A percentile compares a stretch with the other conserved stretches of the same genome.
Evolutionary conservation across 2,329 filamentous ascomycete species (phyloP).

Genomic region (Trichoderma aggressivum): DNA sequence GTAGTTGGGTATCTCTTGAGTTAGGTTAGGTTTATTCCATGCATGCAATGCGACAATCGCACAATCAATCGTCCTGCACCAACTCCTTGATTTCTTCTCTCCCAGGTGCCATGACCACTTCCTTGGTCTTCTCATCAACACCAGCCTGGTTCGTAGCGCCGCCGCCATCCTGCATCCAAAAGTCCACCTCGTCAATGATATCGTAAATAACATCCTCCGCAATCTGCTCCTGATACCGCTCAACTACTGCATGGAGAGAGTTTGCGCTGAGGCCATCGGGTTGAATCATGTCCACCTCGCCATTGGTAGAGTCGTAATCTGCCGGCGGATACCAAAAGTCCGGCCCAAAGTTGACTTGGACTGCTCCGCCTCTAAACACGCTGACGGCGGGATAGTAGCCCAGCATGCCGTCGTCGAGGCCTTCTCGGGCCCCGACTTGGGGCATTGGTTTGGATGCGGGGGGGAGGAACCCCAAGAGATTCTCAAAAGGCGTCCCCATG

Average conservation of each 20-base stretch:
- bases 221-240: conserved; percentile 88
- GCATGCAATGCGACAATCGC: neutral
- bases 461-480: conserved; percentile 86
- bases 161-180: conserved; percentile 69
- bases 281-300: conserved; percentile 47
- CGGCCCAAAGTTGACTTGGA: conserved; percentile 90
- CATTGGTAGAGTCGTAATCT: conserved; percentile 44
- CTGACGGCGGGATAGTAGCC: conserved; percentile 95
- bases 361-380: conserved; percentile 85
- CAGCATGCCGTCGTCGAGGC: conserved; percentile 89
- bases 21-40: neutral
- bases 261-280: conserved; percentile 25
- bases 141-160: conserved; percentile 46
- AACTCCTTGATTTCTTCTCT: conserved; percentile 62
- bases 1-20: conserved; percentile 13
- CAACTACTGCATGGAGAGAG: conserved; percentile 60
- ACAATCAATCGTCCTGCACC: conserved; percentile 56
- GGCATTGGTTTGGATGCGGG: conserved; percentile 74
- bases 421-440: conserved; percentile 74
- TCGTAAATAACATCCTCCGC: conserved; percentile 93
- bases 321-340: conserved; percentile 86
- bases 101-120: conserved; percentile 42
- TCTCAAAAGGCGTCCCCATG: conserved; percentile 83
- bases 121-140: conserved; percentile 44
- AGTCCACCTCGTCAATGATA: conserved; percentile 90